Percentiles rank a stretch among this genome's conserved stretches.
Evolutionary conservation across 108 stramenopile species (phyloP).

Genomic region (Pinguiococcus pyrenoidosus): DNA sequence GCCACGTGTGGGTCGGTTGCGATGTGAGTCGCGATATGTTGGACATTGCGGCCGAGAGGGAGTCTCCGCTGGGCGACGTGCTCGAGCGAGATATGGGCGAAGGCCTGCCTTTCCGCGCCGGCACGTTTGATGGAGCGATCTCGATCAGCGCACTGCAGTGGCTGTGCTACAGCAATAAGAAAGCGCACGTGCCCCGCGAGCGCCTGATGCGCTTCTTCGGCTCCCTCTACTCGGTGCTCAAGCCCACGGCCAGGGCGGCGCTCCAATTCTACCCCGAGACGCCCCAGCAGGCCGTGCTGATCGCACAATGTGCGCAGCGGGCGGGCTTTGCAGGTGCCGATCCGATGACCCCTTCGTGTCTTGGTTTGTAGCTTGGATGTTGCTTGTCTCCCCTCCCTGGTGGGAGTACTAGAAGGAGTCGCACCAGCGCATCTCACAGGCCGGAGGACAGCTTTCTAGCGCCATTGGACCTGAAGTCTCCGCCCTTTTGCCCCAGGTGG

Average conservation of each 20-base stretch:
- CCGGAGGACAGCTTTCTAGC: too few species aligned
- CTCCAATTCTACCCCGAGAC: conserved; percentile 97
- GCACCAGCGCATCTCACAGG: too few species aligned
- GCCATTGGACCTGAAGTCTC: too few species aligned
- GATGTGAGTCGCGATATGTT: conserved; percentile 95
- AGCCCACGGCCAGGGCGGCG: conserved; percentile 80
- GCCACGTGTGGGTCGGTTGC: conserved; percentile 89
- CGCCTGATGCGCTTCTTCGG: conserved; percentile 88
- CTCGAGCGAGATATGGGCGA: conserved; percentile 80
- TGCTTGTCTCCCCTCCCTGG: too few species aligned
- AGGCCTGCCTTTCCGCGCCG: conserved; percentile 93
- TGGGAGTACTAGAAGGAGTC: too few species aligned
- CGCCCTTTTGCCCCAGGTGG: conserved; percentile 90
- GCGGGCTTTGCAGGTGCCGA: too few species aligned
- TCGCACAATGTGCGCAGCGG: conserved; percentile 60
- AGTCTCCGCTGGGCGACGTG: conserved; percentile 23
- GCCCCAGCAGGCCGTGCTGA: conserved; percentile 84
- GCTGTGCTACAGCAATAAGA: conserved; percentile 90
- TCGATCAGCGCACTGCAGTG: conserved; percentile 97
- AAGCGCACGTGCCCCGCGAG: conserved; percentile 64
- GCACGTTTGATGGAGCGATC: conserved; percentile 93
- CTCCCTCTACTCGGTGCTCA: conserved; percentile 73
- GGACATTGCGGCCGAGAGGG: conserved; percentile 74
- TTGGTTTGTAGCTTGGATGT: too few species aligned
- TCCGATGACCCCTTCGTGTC: too few species aligned